Conservation (phyloP, 2,329 filamentous ascomycete species). For the Tolypocladium ophioglossoides region DNA sequence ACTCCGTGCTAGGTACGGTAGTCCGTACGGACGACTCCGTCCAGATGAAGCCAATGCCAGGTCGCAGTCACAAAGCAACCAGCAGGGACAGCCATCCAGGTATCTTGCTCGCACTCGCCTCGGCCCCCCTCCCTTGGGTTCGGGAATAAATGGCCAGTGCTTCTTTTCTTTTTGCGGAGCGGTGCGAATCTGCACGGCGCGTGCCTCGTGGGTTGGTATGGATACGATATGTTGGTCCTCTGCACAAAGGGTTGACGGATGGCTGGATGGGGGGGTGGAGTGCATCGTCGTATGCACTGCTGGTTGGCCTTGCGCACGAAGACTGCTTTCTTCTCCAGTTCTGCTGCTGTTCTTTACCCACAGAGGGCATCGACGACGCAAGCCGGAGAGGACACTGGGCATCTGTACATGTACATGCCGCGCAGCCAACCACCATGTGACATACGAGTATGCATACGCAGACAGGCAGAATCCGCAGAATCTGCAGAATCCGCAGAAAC, state of each 20-base stretch:
- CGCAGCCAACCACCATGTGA: background rate
- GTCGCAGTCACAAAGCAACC: background rate
- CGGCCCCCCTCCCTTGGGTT: background rate
- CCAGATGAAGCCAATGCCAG: background rate
- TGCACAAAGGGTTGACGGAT: slow-evolving; percentile 4
- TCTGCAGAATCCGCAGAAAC: no score
- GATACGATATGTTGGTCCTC: background rate
- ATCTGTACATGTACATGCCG: background rate
- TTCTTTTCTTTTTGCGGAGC: background rate
- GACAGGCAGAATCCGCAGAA: background rate
- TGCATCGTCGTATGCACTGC: background rate
- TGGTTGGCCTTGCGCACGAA: background rate
- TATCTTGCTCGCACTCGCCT: background rate
- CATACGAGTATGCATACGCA: background rate
- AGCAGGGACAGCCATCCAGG: background rate
- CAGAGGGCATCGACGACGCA: background rate
- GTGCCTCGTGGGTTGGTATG: background rate
- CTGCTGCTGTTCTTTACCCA: background rate
- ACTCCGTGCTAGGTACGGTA: background rate
- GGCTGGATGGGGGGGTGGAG: background rate
- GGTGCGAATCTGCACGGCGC: background rate
- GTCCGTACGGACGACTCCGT: no score
- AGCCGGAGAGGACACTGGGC: background rate
- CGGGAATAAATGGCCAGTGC: background rate
- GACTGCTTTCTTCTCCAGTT: background rate